A percentile compares a stretch with the other conserved stretches of the same genome.
phyloP scores from a whole-genome alignment of 441 rosid species.

The Caryocar brasiliense region DNA sequence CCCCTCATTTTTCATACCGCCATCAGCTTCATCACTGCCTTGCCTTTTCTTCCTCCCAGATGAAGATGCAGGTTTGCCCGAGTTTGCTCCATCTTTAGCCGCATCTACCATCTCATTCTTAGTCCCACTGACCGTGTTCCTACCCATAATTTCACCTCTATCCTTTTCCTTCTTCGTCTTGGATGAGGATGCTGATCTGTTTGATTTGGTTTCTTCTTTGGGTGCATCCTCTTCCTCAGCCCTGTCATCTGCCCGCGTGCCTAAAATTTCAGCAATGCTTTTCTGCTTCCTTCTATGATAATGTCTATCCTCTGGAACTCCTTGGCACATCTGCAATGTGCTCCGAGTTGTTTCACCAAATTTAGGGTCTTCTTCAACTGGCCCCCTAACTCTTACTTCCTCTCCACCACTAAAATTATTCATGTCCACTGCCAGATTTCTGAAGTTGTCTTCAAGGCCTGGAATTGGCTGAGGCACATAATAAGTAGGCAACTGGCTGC shows the following conservation, averaged over 20 bases:
- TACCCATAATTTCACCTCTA: constrained; percentile 10
- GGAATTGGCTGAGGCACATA: constrained; percentile 35
- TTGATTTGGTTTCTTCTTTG: neutral
- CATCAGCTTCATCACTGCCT: constrained; percentile 1
- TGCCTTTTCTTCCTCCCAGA: constrained; percentile 9
- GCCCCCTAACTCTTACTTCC: constrained; percentile 28
- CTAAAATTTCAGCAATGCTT: constrained; percentile 88
- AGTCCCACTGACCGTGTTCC: no score
- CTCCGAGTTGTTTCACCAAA: constrained; percentile 15
- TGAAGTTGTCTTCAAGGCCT: constrained; percentile 49
- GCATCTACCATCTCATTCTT: neutral
- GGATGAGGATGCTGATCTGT: constrained; percentile 1
- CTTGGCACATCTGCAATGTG: constrained; percentile 25
- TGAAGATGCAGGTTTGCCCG: neutral
- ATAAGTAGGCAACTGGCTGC: constrained; percentile 23
- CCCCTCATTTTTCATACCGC: no score
- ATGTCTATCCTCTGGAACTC: constrained; percentile 26
- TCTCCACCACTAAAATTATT: constrained; percentile 1
- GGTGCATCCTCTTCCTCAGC: neutral
- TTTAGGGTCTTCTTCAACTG: constrained; percentile 30
- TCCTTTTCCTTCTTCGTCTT: constrained; percentile 12
- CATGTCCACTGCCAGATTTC: constrained; percentile 10
- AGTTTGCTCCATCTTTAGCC: neutral
- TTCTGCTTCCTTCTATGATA: constrained; percentile 54
- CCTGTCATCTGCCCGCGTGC: neutral